Conservation (phyloP, 257 asterid genomes). For the Ehretia macrophylla region DNA sequence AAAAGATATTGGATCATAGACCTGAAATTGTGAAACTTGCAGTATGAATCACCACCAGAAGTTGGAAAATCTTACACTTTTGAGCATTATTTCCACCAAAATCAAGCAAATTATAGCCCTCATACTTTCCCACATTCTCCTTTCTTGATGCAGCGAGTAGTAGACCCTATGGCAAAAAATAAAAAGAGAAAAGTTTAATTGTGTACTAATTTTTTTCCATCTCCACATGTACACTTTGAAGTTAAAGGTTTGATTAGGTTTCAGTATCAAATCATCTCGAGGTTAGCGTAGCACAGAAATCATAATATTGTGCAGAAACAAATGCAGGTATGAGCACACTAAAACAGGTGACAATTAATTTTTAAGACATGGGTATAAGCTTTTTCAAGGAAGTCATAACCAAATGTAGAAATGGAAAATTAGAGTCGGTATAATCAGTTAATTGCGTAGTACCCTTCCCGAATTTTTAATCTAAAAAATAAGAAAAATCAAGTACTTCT, state of each 20-base stretch:
- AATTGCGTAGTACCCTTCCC: too few relatives aligned
- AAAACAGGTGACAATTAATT: too few relatives aligned
- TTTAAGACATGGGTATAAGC: too few relatives aligned
- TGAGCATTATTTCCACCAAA: slow-evolving; percentile 32
- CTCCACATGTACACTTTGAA: background rate
- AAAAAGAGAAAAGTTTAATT: background rate
- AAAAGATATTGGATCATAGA: slow-evolving; percentile 16
- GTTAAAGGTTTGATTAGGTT: background rate
- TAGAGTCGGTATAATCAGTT: too few relatives aligned
- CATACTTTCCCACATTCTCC: slow-evolving; percentile 15
- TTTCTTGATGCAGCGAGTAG: slow-evolving; percentile 15
- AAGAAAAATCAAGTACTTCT: background rate
- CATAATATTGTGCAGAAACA: too few relatives aligned
- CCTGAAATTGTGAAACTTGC: slow-evolving; percentile 11
- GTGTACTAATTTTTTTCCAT: too few relatives aligned
- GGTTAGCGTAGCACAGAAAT: background rate
- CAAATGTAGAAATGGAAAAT: too few relatives aligned
- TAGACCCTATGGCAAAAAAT: slow-evolving; percentile 21
- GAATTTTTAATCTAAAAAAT: background rate
- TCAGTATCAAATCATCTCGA: background rate
- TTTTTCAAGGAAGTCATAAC: too few relatives aligned
- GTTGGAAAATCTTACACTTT: slow-evolving; percentile 37
- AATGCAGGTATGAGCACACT: too few relatives aligned
- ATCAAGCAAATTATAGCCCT: slow-evolving; percentile 20
- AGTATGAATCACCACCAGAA: slow-evolving; percentile 6